Percentiles rank a stretch among this genome's conserved stretches.
Conservation (phyloP, 2,329 filamentous ascomycete species). For the Lasiodiplodia citricola region DNA sequence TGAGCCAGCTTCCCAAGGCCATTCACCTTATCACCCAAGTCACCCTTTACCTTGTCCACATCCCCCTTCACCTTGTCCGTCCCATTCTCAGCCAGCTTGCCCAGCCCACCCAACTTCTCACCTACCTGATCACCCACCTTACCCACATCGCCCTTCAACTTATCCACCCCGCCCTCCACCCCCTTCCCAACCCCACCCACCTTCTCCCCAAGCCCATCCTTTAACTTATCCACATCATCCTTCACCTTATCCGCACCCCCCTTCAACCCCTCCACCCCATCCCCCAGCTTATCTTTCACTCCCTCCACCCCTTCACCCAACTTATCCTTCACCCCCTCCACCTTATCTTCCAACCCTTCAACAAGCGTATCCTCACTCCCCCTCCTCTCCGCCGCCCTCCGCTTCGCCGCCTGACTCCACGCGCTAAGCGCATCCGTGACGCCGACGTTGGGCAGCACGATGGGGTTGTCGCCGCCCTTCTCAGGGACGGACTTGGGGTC, state of each 20-base stretch:
- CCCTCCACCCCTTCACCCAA: neutral
- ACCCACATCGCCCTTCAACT: no score
- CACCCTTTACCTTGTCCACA: no score
- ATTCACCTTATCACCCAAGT: no score
- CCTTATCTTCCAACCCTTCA: neutral
- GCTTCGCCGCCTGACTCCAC: neutral
- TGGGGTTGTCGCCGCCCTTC: constrained; percentile 9
- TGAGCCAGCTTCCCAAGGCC: no score
- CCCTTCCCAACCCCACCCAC: no score
- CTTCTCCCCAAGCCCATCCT: neutral
- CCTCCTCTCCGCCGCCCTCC: neutral
- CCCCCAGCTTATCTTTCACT: neutral
- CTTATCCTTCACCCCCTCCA: neutral
- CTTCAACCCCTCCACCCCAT: neutral
- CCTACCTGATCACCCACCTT: no score
- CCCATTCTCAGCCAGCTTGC: no score
- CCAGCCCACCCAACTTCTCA: no score
- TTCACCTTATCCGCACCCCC: neutral
- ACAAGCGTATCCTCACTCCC: neutral
- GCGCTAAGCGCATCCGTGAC: neutral
- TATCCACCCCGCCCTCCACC: no score
- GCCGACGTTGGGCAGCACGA: neutral
- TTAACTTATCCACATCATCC: neutral
- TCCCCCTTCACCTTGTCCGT: no score
- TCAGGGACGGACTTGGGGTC: constrained; percentile 15